Conservation (phyloP, 768 basidiomycete genomes). For the Rubroboletus pulcherrimus region DNA sequence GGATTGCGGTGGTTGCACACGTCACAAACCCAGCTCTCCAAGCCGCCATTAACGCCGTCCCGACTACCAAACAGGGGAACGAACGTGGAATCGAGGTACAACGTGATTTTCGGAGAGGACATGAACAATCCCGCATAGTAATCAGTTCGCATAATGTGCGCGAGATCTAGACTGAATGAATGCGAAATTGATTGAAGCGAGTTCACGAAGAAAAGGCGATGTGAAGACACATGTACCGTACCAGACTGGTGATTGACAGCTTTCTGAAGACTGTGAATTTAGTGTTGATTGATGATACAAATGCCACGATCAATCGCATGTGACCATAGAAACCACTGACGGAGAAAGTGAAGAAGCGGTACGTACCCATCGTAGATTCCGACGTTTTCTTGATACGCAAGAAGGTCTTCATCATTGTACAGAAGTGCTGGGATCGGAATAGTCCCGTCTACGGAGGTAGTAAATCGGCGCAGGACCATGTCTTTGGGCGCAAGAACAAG, state of each 20-base stretch:
- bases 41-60: constrained; percentile 33
- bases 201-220: constrained; percentile 83
- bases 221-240: constrained; percentile 67
- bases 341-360: constrained; percentile 2
- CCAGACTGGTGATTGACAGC: constrained; percentile 76
- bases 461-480: constrained; percentile 57
- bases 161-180: constrained; percentile 69
- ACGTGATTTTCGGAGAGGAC: constrained; percentile 84
- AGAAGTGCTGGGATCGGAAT: constrained; percentile 75
- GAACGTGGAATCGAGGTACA: constrained; percentile 49
- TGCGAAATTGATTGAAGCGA: constrained; percentile 40
- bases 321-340: constrained; percentile 12
- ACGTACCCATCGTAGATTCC: constrained; percentile 92
- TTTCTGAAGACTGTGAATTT: constrained; percentile 67
- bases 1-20: constrained; percentile 87
- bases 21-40: constrained; percentile 75
- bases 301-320: constrained; percentile 16
- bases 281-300: constrained; percentile 28
- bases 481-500: constrained; percentile 1
- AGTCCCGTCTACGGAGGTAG: constrained; percentile 61
- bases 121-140: constrained; percentile 88
- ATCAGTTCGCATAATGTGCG: constrained; percentile 69
- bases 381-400: constrained; percentile 70
- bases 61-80: constrained; percentile 23
- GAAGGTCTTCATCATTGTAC: constrained; percentile 75